Evolutionary conservation across 1,139 yeast genomes (phyloP).

Genomic region (Lodderomyces orthopsilosis): DNA sequence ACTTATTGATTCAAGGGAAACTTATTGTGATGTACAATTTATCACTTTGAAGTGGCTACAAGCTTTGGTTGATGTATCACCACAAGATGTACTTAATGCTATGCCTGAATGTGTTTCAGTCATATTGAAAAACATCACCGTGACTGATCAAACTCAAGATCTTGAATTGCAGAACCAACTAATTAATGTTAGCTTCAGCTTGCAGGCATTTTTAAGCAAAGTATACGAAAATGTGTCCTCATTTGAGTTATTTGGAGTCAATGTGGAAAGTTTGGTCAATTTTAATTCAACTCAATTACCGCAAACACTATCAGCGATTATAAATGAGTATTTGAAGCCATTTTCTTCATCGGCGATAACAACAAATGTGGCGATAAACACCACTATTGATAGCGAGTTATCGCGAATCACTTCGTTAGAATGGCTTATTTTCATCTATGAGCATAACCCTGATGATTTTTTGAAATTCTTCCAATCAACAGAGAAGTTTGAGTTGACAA

Average conservation of each 20-base stretch:
- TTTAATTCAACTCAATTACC: conserved; percentile 40
- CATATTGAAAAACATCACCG: conserved; percentile 37
- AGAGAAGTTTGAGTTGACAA: conserved; percentile 59
- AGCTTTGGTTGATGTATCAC: conserved; percentile 69
- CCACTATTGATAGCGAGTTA: conserved; percentile 50
- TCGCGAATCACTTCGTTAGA: conserved; percentile 85
- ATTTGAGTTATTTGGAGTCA: conserved; percentile 29
- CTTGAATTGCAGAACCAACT: conserved; percentile 38
- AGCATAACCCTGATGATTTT: conserved; percentile 63
- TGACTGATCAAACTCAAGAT: conserved; percentile 39
- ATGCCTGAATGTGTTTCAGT: conserved; percentile 45
- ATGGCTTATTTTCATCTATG: conserved; percentile 85
- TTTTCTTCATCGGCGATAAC: conserved; percentile 15
- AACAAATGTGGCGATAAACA: neutral
- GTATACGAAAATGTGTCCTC: conserved; percentile 14
- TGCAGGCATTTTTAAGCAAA: conserved; percentile 30
- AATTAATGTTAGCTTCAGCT: conserved; percentile 33
- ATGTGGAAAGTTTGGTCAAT: conserved; percentile 39
- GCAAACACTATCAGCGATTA: conserved; percentile 32
- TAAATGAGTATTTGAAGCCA: conserved; percentile 33
- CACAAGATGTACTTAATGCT: conserved; percentile 67
- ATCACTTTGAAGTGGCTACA: conserved; percentile 85
- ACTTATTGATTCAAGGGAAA: conserved; percentile 38
- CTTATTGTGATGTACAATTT: conserved; percentile 72
- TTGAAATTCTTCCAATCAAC: conserved; percentile 40